Conservation (phyloP, 176 grass and related monocot genomes). For the Metroxylon sagu region DNA sequence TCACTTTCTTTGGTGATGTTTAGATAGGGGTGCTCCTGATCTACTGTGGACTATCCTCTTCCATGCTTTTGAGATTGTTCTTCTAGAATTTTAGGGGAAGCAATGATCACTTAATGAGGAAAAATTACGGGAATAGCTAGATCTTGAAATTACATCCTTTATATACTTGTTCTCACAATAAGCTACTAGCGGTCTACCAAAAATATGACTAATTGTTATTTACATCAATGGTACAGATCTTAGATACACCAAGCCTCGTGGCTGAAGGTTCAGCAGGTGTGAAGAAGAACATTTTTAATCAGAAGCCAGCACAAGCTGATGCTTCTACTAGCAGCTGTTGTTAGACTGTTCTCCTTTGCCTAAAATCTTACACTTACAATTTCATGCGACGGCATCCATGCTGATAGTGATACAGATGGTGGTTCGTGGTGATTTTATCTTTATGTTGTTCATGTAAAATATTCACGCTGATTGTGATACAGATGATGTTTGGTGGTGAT, state of each 20-base stretch:
- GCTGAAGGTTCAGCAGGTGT: constrained; percentile 57
- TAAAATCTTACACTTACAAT: neutral
- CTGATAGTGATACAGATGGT: neutral
- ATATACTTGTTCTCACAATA: no score
- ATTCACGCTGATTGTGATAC: neutral
- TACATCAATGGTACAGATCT: constrained; percentile 34
- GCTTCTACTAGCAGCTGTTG: constrained; percentile 58
- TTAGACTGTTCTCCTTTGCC: constrained; percentile 20
- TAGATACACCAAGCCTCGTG: constrained; percentile 86
- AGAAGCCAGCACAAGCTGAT: constrained; percentile 69
- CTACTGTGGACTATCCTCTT: no score
- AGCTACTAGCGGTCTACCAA: no score
- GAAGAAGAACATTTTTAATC: constrained; percentile 96
- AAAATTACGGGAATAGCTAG: no score
- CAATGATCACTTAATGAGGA: no score
- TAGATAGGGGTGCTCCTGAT: no score
- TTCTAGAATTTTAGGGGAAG: no score
- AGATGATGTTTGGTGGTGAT: constrained; percentile 5
- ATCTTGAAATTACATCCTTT: no score
- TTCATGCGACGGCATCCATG: neutral
- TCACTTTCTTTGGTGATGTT: no score
- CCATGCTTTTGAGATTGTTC: no score
- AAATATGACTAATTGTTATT: no score
- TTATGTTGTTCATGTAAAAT: no score
- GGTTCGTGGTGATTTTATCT: neutral